Conservation (phyloP, 2,329 filamentous ascomycete species). For the Aspergillus melleus region DNA sequence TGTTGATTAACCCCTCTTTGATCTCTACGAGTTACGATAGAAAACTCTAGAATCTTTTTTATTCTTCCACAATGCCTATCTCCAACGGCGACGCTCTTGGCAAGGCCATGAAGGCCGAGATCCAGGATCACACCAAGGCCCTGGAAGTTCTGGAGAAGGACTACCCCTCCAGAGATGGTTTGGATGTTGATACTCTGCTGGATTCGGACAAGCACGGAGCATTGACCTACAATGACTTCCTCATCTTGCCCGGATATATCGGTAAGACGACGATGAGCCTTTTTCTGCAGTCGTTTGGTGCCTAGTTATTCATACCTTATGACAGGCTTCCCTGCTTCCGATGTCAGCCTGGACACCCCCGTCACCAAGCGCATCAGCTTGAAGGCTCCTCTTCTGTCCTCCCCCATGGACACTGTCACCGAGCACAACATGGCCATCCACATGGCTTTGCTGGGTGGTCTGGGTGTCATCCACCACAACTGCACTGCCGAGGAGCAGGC, state of each 20-base stretch:
- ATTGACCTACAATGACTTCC: slow-evolving; percentile 98
- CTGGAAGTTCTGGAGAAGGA: slow-evolving; percentile 74
- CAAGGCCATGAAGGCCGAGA: slow-evolving; percentile 52
- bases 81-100: slow-evolving; percentile 63
- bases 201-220: slow-evolving; percentile 91
- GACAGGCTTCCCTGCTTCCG: slow-evolving; percentile 81
- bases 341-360: slow-evolving; percentile 83
- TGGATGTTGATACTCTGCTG: slow-evolving; percentile 81
- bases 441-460: slow-evolving; percentile 59
- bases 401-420: slow-evolving; percentile 99
- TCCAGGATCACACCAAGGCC: slow-evolving; percentile 73
- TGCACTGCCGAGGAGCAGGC: slow-evolving; percentile 97
- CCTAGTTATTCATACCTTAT: slow-evolving; percentile 23
- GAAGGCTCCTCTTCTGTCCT: slow-evolving; percentile 96
- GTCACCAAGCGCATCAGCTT: slow-evolving; percentile 93
- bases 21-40: slow-evolving; percentile 26
- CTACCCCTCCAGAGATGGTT: slow-evolving; percentile 79
- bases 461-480: slow-evolving; percentile 96
- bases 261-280: slow-evolving; percentile 49
- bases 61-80: slow-evolving; percentile 64
- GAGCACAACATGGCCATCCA: slow-evolving; percentile 99
- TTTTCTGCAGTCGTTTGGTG: slow-evolving; percentile 2
- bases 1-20: slow-evolving; percentile 43
- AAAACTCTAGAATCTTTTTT: slow-evolving; percentile 30
- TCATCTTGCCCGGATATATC: slow-evolving; percentile 95